Evolutionary conservation across 1,139 yeast species (phyloP).

Genomic region (Magnusiomyces paraingens): DNA sequence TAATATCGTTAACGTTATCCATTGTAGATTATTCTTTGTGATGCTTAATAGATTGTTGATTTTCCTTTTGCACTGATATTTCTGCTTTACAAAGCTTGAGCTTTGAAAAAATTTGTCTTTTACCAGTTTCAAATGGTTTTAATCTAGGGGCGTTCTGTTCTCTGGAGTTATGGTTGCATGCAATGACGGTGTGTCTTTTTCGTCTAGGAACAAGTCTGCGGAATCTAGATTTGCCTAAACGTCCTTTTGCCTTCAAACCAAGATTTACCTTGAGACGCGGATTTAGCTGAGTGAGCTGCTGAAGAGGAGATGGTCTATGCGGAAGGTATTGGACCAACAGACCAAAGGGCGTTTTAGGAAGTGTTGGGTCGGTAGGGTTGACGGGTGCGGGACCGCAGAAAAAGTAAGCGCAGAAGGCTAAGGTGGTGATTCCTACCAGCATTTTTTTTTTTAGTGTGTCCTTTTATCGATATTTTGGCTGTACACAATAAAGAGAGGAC

Average conservation of each 20-base stretch:
- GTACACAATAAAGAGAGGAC: neutral
- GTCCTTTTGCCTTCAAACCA: neutral
- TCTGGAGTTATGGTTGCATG: too few relatives aligned
- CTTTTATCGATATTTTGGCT: neutral
- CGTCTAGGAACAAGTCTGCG: neutral
- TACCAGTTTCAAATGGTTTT: too few relatives aligned
- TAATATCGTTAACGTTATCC: constrained; percentile 35
- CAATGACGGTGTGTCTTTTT: neutral
- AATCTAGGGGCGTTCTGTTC: too few relatives aligned
- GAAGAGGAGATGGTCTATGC: neutral
- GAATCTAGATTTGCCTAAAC: neutral
- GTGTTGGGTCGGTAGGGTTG: neutral
- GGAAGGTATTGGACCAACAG: neutral
- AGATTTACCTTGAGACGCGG: neutral
- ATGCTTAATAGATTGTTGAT: too few relatives aligned
- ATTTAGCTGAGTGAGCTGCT: neutral
- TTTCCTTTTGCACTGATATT: too few relatives aligned
- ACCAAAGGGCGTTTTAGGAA: neutral
- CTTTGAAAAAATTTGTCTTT: too few relatives aligned
- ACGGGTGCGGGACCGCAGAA: neutral
- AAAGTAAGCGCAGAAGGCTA: neutral
- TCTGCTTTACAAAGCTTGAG: too few relatives aligned
- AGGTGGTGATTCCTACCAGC: neutral
- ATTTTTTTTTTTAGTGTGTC: neutral
- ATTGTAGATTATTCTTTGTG: constrained; percentile 18